Evolutionary conservation across 192 early-diverging fungal species (phyloP).

Genomic region (Rhizophagus clarus): DNA sequence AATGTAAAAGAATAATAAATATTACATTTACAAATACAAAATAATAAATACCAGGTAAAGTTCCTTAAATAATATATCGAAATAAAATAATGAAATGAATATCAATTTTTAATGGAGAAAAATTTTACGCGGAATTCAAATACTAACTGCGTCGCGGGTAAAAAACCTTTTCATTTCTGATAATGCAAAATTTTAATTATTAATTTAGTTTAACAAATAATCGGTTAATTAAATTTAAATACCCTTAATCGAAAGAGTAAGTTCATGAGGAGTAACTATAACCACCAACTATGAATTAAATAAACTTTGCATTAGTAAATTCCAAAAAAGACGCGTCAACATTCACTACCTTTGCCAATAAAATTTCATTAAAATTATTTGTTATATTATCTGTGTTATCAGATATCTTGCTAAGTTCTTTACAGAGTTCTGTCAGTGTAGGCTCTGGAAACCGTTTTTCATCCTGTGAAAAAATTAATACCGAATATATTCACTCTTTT

Average conservation of each 20-base stretch:
- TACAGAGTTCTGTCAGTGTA: neutral
- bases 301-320: neutral
- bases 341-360: neutral
- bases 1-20: neutral
- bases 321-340: neutral
- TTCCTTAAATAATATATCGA: neutral
- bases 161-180: neutral
- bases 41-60: neutral
- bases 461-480: neutral
- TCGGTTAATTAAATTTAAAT: neutral
- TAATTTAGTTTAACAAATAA: neutral
- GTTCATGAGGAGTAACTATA: neutral
- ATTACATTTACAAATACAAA: neutral
- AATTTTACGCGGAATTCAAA: neutral
- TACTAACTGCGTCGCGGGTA: neutral
- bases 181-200: neutral
- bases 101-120: neutral
- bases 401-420: neutral
- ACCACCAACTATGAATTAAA: neutral
- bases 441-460: slow-evolving; percentile 7
- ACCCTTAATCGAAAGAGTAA: neutral
- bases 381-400: neutral
- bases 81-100: too few relatives aligned
- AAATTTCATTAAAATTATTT: neutral
- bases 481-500: neutral